phyloP scores from a whole-genome alignment of 441 rosid species.

The Pelargonium cotyledonis region DNA sequence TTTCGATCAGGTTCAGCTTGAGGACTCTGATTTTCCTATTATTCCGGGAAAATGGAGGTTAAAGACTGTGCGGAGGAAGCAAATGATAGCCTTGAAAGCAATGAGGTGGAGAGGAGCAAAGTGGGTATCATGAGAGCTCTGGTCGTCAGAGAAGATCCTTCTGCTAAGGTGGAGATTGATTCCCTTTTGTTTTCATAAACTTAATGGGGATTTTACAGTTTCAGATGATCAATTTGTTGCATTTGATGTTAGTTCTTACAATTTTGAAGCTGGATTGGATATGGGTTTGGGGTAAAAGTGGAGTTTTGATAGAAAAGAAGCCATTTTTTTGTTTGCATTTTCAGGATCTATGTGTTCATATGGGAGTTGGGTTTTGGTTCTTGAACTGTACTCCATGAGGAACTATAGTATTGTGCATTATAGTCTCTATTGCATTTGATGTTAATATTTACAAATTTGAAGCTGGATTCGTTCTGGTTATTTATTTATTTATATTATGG shows the following conservation, averaged over 20 bases:
- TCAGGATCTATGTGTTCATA: too few relatives aligned
- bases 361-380: too few relatives aligned
- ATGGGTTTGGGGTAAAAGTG: not conserved
- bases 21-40: not conserved
- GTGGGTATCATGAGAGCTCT: conserved; percentile 69
- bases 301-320: not conserved
- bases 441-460: too few relatives aligned
- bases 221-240: not conserved
- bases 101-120: conserved; percentile 63
- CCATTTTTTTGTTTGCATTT: too few relatives aligned
- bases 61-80: conserved; percentile 14
- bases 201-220: not conserved
- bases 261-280: conserved; percentile 2
- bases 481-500: too few relatives aligned
- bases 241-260: not conserved
- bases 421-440: too few relatives aligned
- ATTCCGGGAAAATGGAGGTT: conserved; percentile 14
- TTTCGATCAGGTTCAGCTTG: not conserved
- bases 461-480: too few relatives aligned
- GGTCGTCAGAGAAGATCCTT: conserved; percentile 62
- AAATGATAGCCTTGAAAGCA: conserved; percentile 21
- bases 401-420: too few relatives aligned
- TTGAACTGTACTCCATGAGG: too few relatives aligned
- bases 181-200: not conserved
- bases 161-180: conserved; percentile 43